Conservation (phyloP, 2,329 filamentous ascomycete species). For the Endothia cerciana region DNA sequence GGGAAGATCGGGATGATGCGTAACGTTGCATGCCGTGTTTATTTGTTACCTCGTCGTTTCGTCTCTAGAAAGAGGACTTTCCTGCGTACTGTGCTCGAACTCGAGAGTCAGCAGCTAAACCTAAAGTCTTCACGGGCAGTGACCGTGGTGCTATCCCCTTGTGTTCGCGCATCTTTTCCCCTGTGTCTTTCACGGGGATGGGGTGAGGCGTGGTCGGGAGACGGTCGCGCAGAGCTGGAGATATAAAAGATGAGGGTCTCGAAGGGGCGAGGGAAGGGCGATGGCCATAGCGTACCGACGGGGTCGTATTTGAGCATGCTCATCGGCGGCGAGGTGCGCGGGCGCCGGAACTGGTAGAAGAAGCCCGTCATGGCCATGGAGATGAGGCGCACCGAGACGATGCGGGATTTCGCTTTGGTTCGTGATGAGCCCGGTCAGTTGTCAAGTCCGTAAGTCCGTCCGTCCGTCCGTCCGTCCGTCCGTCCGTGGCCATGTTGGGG, state of each 20-base stretch:
- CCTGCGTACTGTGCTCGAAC: constrained; percentile 75
- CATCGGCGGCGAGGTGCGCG: constrained; percentile 78
- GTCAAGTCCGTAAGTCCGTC: no score
- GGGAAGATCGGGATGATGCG: not conserved
- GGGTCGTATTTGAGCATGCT: constrained; percentile 99
- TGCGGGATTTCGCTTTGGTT: constrained; percentile 87
- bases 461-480: not conserved
- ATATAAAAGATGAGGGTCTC: not conserved
- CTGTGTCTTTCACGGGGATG: not conserved
- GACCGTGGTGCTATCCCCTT: not conserved
- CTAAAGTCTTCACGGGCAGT: not conserved
- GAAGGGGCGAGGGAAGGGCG: not conserved
- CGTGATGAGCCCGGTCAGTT: no score
- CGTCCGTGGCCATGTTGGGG: not conserved
- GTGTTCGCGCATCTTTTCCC: not conserved
- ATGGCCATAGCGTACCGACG: constrained; percentile 67
- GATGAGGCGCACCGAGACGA: constrained; percentile 89
- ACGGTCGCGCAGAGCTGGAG: not conserved
- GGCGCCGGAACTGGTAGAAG: constrained; percentile 89
- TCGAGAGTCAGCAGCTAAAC: not conserved
- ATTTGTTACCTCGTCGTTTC: constrained; percentile 73
- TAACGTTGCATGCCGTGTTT: constrained; percentile 20
- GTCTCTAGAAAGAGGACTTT: constrained; percentile 95
- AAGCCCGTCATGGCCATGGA: constrained; percentile 99
- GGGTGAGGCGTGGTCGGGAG: not conserved